phyloP scores from a whole-genome alignment of 2,329 filamentous ascomycete species.

The Diaporthe sp. region DNA sequence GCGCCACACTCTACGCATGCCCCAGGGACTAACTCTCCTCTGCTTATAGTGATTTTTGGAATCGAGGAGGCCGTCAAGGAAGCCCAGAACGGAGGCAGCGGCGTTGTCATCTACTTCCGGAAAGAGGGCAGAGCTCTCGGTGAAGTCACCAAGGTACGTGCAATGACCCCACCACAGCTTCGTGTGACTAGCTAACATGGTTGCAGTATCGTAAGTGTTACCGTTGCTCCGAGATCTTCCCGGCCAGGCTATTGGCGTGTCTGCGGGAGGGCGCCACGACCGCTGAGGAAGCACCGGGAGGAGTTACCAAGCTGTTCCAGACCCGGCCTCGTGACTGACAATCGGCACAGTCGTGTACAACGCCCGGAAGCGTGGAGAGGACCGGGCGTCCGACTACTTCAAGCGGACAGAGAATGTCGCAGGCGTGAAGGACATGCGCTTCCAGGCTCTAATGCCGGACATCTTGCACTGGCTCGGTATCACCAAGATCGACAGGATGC shows the following conservation, averaged over 20 bases:
- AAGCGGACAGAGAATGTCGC: conserved; percentile 98
- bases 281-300: neutral
- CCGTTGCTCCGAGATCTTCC: neutral
- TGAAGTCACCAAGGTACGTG: conserved; percentile 90
- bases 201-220: conserved; percentile 57
- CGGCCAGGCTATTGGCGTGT: conserved; percentile 14
- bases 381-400: conserved; percentile 92
- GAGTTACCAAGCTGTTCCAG: neutral
- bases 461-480: conserved; percentile 98
- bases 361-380: conserved; percentile 80
- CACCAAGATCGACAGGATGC: conserved; percentile 97
- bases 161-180: neutral
- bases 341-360: conserved; percentile 72
- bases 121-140: conserved; percentile 96
- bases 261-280: neutral
- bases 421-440: conserved; percentile 96
- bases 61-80: conserved; percentile 98
- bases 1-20: neutral
- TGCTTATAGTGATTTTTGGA: conserved; percentile 78
- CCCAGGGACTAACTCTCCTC: neutral
- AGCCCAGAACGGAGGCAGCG: conserved; percentile 91
- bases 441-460: conserved; percentile 98
- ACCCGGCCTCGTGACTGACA: conserved; percentile 1
- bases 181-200: conserved; percentile 44
- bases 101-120: conserved; percentile 97